phyloP scores from a whole-genome alignment of 192 early-diverging fungal genomes.

The Cetraspora pellucida region DNA sequence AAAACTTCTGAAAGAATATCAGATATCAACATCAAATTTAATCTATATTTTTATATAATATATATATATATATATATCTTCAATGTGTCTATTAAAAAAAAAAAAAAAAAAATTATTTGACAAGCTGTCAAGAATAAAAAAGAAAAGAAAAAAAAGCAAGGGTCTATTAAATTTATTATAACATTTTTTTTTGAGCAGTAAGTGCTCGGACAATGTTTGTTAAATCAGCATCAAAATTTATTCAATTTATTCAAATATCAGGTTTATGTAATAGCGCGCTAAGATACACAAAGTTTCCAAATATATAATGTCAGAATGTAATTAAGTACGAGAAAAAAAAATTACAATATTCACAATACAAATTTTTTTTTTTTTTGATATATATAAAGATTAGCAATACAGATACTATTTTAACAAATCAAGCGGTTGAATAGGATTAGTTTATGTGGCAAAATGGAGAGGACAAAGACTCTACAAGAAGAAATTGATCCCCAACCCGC shows the following conservation, averaged over 20 bases:
- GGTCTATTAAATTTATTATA: not conserved
- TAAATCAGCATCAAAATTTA: too few species aligned
- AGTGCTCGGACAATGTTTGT: too few species aligned
- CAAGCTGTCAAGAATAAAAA: not conserved
- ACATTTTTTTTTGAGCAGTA: not conserved
- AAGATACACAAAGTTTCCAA: too few species aligned
- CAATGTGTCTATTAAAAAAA: not conserved
- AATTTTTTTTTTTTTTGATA: slow-evolving; percentile 14
- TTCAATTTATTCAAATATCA: too few species aligned
- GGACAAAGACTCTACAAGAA: slow-evolving; percentile 16
- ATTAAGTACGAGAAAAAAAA: too few species aligned
- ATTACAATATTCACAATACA: too few species aligned
- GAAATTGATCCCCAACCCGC: slow-evolving; percentile 24
- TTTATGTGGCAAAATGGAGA: not conserved
- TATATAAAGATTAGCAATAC: not conserved
- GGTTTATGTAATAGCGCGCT: too few species aligned
- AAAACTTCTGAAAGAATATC: slow-evolving; percentile 9
- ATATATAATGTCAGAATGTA: too few species aligned
- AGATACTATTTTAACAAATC: not conserved
- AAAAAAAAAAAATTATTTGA: not conserved
- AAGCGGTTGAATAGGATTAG: not conserved
- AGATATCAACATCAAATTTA: slow-evolving; percentile 10
- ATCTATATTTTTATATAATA: not conserved
- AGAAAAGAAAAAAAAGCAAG: not conserved
- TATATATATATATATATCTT: not conserved